These are phyloP conservation scores for Trichocladium uniseriatum DNA, from an alignment of 495 filamentous ascomycete species.

Conservation along the genomic window DNA sequence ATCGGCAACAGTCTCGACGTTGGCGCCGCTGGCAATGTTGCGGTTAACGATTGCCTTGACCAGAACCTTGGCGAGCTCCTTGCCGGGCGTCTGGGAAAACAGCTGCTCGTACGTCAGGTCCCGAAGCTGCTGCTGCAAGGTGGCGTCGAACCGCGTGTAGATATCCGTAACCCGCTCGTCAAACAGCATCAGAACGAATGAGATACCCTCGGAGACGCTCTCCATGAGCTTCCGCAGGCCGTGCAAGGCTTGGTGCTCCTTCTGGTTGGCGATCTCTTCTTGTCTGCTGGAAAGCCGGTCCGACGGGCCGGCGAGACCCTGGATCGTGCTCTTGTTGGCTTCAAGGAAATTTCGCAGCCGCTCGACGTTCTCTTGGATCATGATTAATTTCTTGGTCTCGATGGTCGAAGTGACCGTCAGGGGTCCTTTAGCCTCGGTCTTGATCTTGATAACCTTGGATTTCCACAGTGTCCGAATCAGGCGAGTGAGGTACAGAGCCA, in stretches of 20 bases:
- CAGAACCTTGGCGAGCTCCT: slow-evolving; percentile 87
- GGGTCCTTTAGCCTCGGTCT: slow-evolving; percentile 43
- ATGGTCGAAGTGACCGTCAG: slow-evolving; percentile 55
- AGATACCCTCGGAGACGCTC: slow-evolving; percentile 88
- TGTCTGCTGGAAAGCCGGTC: slow-evolving; percentile 66
- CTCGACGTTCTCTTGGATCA: slow-evolving; percentile 71
- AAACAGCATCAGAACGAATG: slow-evolving; percentile 86
- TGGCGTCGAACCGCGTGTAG: slow-evolving; percentile 62
- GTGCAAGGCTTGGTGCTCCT: slow-evolving; percentile 85
- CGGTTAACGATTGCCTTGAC: slow-evolving; percentile 97
- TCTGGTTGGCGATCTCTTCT: slow-evolving; percentile 82
- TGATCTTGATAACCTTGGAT: slow-evolving; percentile 39
- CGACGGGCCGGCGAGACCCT: slow-evolving; percentile 80
- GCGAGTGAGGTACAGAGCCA: slow-evolving; percentile 77
- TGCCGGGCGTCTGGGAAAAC: slow-evolving; percentile 67
- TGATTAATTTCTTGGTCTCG: slow-evolving; percentile 52
- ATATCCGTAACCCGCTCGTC: slow-evolving; percentile 89
- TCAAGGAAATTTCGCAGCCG: slow-evolving; percentile 71
- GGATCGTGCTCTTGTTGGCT: slow-evolving; percentile 78
- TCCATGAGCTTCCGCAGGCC: slow-evolving; percentile 72
- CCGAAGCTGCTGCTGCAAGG: slow-evolving; percentile 55
- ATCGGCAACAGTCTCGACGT: slow-evolving; percentile 94
- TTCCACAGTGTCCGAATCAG: slow-evolving; percentile 83
- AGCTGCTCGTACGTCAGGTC: slow-evolving; percentile 77
- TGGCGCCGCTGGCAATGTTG: slow-evolving; percentile 89